These are phyloP conservation scores for Xylaria flabelliformis DNA, from an alignment of 495 filamentous ascomycete species.

Conservation along the genomic window DNA sequence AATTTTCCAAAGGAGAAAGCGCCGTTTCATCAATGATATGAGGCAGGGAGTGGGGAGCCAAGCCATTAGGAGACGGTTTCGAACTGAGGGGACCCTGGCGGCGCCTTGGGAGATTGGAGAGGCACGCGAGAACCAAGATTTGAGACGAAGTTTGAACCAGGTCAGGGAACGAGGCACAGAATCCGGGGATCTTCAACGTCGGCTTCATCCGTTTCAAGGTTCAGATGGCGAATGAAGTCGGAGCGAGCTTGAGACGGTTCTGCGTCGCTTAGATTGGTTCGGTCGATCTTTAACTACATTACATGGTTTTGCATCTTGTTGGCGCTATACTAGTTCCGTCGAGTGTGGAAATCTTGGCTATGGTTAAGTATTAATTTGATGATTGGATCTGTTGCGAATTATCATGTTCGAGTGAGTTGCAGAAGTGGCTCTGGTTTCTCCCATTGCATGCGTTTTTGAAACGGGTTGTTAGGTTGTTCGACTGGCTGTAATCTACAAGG, in stretches of 20 bases:
- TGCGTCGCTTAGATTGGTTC: background rate
- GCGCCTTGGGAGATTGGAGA: background rate
- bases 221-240: background rate
- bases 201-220: background rate
- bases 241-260: background rate
- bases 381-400: background rate
- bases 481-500: background rate
- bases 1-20: constrained; percentile 5
- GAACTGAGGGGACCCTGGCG: background rate
- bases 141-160: background rate
- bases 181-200: background rate
- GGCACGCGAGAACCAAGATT: constrained; percentile 11
- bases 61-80: constrained; percentile 11
- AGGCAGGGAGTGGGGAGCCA: constrained; percentile 15
- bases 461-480: background rate
- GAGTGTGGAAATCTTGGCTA: background rate
- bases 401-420: background rate
- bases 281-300: background rate
- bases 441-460: background rate
- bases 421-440: background rate
- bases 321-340: background rate
- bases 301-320: background rate
- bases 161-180: background rate
- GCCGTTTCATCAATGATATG: constrained; percentile 3
- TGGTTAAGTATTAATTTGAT: background rate